phyloP scores from a whole-genome alignment of 2,329 filamentous ascomycete genomes.

The Neopestalotiopsis sp. region DNA sequence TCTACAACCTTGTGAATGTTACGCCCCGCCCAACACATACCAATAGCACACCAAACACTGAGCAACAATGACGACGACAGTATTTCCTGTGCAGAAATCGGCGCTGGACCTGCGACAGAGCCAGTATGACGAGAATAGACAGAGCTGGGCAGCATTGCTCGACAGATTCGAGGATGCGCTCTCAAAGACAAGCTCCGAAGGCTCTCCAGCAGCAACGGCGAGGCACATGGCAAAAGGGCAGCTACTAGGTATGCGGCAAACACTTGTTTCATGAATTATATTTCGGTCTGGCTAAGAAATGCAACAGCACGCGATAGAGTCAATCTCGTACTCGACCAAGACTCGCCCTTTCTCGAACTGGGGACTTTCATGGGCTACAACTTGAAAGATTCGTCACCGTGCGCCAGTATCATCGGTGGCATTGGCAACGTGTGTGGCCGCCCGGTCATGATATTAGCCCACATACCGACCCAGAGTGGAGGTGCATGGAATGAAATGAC shows the following conservation, averaged over 20 bases:
- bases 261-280: not conserved
- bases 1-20: not conserved
- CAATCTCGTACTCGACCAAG: conserved; percentile 40
- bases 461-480: conserved; percentile 47
- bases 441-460: conserved; percentile 39
- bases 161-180: not conserved
- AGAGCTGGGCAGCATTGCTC: not conserved
- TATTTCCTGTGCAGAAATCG: not conserved
- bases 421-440: conserved; percentile 42
- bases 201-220: not conserved
- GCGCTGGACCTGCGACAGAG: not conserved
- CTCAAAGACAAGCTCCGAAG: not conserved
- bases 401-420: conserved; percentile 42
- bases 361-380: conserved; percentile 41
- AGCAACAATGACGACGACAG: not conserved
- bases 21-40: too few relatives aligned
- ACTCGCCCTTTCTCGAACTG: conserved; percentile 45
- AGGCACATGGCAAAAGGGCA: not conserved
- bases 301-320: conserved; percentile 42
- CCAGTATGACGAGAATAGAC: not conserved
- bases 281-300: not conserved
- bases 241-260: not conserved
- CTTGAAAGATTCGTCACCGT: conserved; percentile 39
- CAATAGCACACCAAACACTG: not conserved
- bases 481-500: conserved; percentile 49